These are phyloP conservation scores for Tricholoma hemisulphureum DNA, from an alignment of 768 basidiomycete genomes.

Conservation along the genomic window DNA sequence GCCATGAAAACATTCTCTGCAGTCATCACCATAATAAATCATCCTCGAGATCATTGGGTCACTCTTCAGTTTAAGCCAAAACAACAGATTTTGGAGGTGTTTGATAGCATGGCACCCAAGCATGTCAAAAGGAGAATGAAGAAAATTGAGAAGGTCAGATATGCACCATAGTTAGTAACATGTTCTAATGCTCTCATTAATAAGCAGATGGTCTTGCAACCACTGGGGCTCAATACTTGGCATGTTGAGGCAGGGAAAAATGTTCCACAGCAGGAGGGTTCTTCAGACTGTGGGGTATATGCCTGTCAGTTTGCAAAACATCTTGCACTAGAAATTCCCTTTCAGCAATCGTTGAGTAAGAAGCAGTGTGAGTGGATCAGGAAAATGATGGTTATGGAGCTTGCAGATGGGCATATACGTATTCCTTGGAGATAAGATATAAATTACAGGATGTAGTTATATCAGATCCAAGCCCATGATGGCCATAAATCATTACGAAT, in stretches of 20 bases:
- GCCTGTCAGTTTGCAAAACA: neutral
- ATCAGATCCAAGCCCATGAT: no score
- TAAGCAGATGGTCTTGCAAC: neutral
- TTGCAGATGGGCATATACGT: neutral
- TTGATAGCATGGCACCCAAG: neutral
- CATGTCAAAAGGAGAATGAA: neutral
- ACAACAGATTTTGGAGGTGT: neutral
- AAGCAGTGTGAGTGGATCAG: neutral
- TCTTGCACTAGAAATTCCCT: neutral
- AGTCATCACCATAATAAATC: neutral
- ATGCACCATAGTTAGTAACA: neutral
- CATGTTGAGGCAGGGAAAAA: neutral
- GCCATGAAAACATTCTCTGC: neutral
- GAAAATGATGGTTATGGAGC: neutral
- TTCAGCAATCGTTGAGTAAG: neutral
- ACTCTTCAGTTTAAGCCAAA: neutral
- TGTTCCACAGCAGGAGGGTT: neutral
- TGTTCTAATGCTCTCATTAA: neutral
- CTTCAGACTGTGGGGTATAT: neutral
- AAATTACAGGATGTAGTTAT: no score
- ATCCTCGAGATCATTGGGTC: neutral
- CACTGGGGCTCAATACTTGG: neutral
- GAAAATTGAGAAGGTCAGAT: neutral
- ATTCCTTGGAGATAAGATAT: no score
- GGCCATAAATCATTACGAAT: no score